phyloP scores from a whole-genome alignment of 2,329 filamentous ascomycete species.

The Colletotrichum caudatum region DNA sequence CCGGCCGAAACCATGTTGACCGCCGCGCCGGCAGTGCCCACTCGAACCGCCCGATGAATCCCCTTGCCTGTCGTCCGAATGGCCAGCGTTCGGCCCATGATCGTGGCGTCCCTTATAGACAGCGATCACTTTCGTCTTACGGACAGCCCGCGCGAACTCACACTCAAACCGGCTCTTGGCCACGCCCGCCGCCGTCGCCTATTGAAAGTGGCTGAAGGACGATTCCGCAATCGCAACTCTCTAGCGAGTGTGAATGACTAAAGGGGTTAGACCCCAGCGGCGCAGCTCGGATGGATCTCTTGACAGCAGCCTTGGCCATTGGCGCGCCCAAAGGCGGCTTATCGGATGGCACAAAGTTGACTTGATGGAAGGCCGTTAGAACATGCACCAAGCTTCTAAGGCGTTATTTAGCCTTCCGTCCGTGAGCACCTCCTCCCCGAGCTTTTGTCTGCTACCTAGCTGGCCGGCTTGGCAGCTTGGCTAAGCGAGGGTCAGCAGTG shows the following conservation, averaged over 20 bases:
- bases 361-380: conserved; percentile 41
- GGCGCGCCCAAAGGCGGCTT: conserved; percentile 33
- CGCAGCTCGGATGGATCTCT: conserved; percentile 26
- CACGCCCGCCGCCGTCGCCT: conserved; percentile 15
- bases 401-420: conserved; percentile 24
- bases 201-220: conserved; percentile 28
- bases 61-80: conserved; percentile 7
- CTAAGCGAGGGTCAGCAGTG: conserved; percentile 16
- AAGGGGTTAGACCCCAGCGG: conserved; percentile 33
- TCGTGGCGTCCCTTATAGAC: conserved; percentile 29
- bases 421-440: conserved; percentile 28
- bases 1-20: conserved; percentile 34
- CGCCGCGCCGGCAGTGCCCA: conserved; percentile 17
- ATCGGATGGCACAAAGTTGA: conserved; percentile 37
- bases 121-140: conserved; percentile 38
- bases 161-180: conserved; percentile 17
- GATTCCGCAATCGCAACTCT: conserved; percentile 15
- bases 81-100: conserved; percentile 15
- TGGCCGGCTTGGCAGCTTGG: conserved; percentile 37
- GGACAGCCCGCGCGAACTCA: conserved; percentile 33
- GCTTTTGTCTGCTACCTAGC: conserved; percentile 16
- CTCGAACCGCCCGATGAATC: conserved; percentile 20
- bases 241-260: neutral
- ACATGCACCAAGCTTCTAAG: conserved; percentile 42
- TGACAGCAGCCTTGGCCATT: conserved; percentile 36